Evolutionary conservation across 2,329 filamentous ascomycete species (phyloP).

Genomic region (Hansfordia pulvinata): DNA sequence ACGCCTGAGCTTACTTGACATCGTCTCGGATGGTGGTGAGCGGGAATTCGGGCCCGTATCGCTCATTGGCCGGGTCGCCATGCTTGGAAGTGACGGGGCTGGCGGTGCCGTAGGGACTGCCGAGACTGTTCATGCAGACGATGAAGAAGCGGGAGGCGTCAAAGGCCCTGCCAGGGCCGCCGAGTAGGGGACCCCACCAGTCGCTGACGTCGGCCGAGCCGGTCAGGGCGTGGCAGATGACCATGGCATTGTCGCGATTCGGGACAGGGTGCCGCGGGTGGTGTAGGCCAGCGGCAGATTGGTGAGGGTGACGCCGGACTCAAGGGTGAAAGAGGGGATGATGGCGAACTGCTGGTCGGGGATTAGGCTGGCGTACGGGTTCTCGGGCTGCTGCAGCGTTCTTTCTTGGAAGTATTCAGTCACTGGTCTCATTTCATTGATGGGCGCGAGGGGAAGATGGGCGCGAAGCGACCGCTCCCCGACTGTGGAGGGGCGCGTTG

Average conservation of each 20-base stretch:
- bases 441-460: background rate
- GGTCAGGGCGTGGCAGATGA: slow-evolving; percentile 73
- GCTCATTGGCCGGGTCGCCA: slow-evolving; percentile 57
- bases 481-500: too few species aligned
- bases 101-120: slow-evolving; percentile 77
- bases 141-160: slow-evolving; percentile 76
- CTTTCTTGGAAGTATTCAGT: slow-evolving; percentile 57
- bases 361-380: slow-evolving; percentile 78
- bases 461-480: too few species aligned
- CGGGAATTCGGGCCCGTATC: slow-evolving; percentile 92
- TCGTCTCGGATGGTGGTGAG: slow-evolving; percentile 92
- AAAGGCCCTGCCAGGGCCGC: slow-evolving; percentile 65
- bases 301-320: slow-evolving; percentile 72
- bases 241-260: slow-evolving; percentile 53
- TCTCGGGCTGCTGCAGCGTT: slow-evolving; percentile 64
- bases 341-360: slow-evolving; percentile 78
- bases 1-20: slow-evolving; percentile 58
- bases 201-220: slow-evolving; percentile 75
- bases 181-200: slow-evolving; percentile 79
- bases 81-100: slow-evolving; percentile 82
- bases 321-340: slow-evolving; percentile 80
- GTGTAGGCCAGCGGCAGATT: slow-evolving; percentile 65
- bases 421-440: slow-evolving; percentile 22
- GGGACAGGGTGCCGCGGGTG: slow-evolving; percentile 46
- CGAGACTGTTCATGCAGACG: slow-evolving; percentile 74